phyloP scores from a whole-genome alignment of 495 filamentous ascomycete genomes.

The Neurospora sp. region DNA sequence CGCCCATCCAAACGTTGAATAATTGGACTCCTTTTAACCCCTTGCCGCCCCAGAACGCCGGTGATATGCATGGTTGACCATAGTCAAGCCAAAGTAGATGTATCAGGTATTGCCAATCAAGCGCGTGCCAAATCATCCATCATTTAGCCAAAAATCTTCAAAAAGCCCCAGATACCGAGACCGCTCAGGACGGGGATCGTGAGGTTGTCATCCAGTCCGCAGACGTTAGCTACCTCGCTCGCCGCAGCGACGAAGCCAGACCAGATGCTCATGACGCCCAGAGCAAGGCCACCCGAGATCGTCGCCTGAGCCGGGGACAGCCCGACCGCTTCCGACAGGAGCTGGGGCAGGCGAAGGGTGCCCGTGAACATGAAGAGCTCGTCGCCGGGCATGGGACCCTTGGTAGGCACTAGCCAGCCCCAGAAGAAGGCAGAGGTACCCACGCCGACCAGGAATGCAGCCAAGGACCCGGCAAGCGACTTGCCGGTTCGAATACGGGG shows the following conservation, averaged over 20 bases:
- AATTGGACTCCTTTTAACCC: background rate
- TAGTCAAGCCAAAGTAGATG: slow-evolving; percentile 1
- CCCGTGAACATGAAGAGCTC: slow-evolving; percentile 78
- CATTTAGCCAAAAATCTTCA: slow-evolving; percentile 73
- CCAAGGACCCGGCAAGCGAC: slow-evolving; percentile 78
- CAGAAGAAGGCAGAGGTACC: slow-evolving; percentile 76
- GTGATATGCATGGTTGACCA: slow-evolving; percentile 3
- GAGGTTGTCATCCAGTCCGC: slow-evolving; percentile 92
- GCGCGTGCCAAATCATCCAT: background rate
- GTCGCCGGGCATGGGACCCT: slow-evolving; percentile 55
- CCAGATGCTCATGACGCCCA: slow-evolving; percentile 78
- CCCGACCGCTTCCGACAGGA: slow-evolving; percentile 40
- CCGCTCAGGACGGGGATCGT: slow-evolving; percentile 91
- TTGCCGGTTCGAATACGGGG: slow-evolving; percentile 76
- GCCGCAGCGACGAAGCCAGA: slow-evolving; percentile 77
- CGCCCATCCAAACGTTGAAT: background rate
- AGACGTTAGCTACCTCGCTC: slow-evolving; percentile 85
- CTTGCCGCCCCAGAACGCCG: background rate
- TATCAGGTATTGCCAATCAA: background rate
- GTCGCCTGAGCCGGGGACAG: slow-evolving; percentile 35
- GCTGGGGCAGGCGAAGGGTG: slow-evolving; percentile 50
- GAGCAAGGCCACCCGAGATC: slow-evolving; percentile 58
- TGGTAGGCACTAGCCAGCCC: slow-evolving; percentile 68
- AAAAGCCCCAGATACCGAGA: slow-evolving; percentile 82
- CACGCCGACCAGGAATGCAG: slow-evolving; percentile 72